Percentiles rank a stretch among this genome's conserved stretches.
Conservation (phyloP, 2,329 filamentous ascomycete genomes). For the Fusarium pseudoanthophilum region DNA sequence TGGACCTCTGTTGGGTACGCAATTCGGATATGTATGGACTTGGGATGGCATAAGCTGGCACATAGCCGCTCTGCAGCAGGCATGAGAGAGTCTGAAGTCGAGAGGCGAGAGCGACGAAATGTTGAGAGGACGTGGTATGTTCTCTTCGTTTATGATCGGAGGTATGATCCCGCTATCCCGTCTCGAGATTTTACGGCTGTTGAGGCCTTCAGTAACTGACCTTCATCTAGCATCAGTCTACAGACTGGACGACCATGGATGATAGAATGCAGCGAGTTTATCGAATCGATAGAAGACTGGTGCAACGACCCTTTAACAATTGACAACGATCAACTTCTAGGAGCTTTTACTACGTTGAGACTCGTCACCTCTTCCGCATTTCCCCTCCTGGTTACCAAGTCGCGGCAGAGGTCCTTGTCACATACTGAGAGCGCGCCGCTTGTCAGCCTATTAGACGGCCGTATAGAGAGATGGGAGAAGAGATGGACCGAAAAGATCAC, state of each 20-base stretch:
- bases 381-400: not conserved
- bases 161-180: not conserved
- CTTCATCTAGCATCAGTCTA: not conserved
- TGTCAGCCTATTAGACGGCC: not conserved
- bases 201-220: not conserved
- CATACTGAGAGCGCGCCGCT: not conserved
- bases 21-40: not conserved
- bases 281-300: not conserved
- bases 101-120: not conserved
- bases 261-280: not conserved
- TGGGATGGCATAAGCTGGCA: not conserved
- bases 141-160: not conserved
- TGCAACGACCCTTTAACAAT: not conserved
- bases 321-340: not conserved
- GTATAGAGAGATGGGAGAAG: not conserved
- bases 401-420: fast-evolving
- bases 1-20: not conserved
- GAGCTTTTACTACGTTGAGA: not conserved
- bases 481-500: not conserved
- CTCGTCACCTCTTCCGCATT: not conserved
- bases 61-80: fast-evolving
- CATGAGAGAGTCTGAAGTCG: not conserved
- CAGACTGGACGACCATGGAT: not conserved
- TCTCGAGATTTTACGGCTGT: too few species aligned
- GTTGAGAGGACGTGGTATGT: not conserved